Evolutionary conservation across 2,329 filamentous ascomycete species (phyloP), one percentile per base, ranked within the genome.

Genomic region (Verruconis gallopava): DNA sequence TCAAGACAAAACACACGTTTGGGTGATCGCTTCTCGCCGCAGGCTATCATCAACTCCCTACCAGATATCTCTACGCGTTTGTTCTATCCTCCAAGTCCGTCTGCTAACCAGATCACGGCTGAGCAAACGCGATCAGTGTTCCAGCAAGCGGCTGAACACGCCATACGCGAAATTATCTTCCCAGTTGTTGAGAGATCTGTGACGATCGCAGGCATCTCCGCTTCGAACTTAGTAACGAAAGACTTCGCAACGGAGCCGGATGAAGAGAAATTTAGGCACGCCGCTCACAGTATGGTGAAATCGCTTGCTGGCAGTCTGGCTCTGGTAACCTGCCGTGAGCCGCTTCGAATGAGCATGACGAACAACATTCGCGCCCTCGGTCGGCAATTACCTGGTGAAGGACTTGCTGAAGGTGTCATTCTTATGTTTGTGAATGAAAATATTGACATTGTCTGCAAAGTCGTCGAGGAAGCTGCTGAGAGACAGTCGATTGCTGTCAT

Each of bases 381-480:
- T 41, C 67, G 72, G 44, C 72, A 74, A 39, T 64, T 75, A 32
- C 71, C 71, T 2, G 72, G 38, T 15, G 75, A 80, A 51, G 83
- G 84, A 13, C 72, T 98, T 47, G 85, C 91, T 0, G 91, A 98
- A 63, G 91, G 91, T 4, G 84, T 91, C 21, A 91, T 98, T 47
- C 75, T 96, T 44, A 95, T 98, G 85, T 96, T 93, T 61, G 89
- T 98, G 47, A 98, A 96, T 59, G 89, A 93, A 49, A 98, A 98
- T 57, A 72, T 98, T 21, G 91, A 98, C 51, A 73, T 86, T 32
- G 89, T 93, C 37, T 96, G 91, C 56, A 81, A 76, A 51, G 84
- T 95, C 48, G 93, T 98, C 36, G 91, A 98, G 61, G 86, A 91
- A 60, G 88, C 91, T 40, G 93, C 91, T 3, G 89, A 96, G 58